These are phyloP conservation scores for Microbotryum saponariae DNA, from an alignment of 1,284 basidiomycete genomes.

Conservation along the genomic window DNA sequence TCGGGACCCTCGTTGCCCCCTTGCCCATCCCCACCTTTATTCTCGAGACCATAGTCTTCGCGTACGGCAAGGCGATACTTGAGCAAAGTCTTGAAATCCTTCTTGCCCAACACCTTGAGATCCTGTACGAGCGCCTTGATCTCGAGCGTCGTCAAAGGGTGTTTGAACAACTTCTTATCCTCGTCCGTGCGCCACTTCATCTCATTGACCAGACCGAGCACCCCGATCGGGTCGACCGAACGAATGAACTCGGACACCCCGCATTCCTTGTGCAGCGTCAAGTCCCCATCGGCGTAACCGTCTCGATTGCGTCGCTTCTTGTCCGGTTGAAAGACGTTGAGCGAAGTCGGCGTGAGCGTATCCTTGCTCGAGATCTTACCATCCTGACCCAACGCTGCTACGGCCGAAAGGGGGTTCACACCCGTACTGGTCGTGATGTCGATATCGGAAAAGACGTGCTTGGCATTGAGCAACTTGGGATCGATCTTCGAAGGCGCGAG, in stretches of 20 bases:
- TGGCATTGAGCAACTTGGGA: constrained; percentile 95
- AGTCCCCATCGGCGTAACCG: constrained; percentile 93
- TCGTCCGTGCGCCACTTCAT: constrained; percentile 72
- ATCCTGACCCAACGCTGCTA: constrained; percentile 6
- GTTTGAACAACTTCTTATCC: constrained; percentile 73
- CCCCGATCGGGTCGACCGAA: constrained; percentile 61
- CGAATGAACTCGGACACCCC: constrained; percentile 62
- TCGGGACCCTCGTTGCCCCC: constrained; percentile 55
- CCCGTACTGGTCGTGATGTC: constrained; percentile 38
- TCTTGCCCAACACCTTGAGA: constrained; percentile 93
- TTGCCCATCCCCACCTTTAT: constrained; percentile 45
- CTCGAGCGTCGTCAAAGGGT: constrained; percentile 68
- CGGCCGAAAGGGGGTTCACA: constrained; percentile 20
- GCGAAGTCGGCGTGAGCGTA: constrained; percentile 49
- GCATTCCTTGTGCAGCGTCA: constrained; percentile 75
- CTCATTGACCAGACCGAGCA: constrained; percentile 76
- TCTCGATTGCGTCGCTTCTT: constrained; percentile 89
- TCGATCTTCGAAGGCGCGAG: constrained; percentile 92
- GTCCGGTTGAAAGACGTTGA: constrained; percentile 92
- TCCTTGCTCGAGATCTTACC: constrained; percentile 29
- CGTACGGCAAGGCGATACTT: constrained; percentile 82
- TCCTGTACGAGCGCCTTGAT: constrained; percentile 77
- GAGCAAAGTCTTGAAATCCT: constrained; percentile 87
- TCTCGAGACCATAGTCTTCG: constrained; percentile 76
- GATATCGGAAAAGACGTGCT: constrained; percentile 94